These are phyloP conservation scores for Tetrahymena thermophila DNA, from an alignment of 73 alveolate species.

Conservation along the genomic window DNA sequence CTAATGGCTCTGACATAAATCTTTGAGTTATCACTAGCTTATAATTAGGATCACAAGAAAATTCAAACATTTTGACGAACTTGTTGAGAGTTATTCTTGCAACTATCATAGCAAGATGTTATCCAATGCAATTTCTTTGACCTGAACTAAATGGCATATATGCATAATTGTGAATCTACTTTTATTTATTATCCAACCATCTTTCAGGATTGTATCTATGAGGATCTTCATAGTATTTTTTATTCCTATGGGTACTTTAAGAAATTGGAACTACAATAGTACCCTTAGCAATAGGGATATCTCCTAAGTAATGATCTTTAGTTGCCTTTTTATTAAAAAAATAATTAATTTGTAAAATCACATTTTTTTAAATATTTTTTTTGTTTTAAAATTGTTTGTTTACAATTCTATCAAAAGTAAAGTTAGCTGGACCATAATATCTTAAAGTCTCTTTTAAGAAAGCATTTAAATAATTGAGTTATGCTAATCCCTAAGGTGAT, in stretches of 20 bases:
- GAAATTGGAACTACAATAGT: background rate
- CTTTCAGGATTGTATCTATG: background rate
- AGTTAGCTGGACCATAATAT: background rate
- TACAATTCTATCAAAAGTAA: background rate
- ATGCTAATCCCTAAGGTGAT: background rate
- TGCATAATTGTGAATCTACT: background rate
- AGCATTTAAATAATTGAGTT: background rate
- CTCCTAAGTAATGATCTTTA: background rate
- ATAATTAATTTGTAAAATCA: background rate
- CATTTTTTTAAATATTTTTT: too few relatives aligned
- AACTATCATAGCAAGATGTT: background rate
- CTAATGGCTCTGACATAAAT: background rate
- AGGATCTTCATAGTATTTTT: background rate
- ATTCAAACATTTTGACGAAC: background rate
- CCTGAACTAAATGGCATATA: background rate
- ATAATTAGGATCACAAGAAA: background rate
- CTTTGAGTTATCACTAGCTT: background rate
- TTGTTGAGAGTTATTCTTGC: background rate
- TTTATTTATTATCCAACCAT: background rate
- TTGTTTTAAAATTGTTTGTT: background rate
- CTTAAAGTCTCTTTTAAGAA: background rate
- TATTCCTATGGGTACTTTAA: background rate
- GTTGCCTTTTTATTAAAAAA: background rate
- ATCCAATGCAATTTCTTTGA: background rate
- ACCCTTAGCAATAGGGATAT: background rate